A percentile compares a stretch with the other conserved stretches of the same genome.
These are phyloP conservation scores for Berkeleyomyces basicola DNA, from an alignment of 2,329 filamentous ascomycete species.

Conservation along the genomic window DNA sequence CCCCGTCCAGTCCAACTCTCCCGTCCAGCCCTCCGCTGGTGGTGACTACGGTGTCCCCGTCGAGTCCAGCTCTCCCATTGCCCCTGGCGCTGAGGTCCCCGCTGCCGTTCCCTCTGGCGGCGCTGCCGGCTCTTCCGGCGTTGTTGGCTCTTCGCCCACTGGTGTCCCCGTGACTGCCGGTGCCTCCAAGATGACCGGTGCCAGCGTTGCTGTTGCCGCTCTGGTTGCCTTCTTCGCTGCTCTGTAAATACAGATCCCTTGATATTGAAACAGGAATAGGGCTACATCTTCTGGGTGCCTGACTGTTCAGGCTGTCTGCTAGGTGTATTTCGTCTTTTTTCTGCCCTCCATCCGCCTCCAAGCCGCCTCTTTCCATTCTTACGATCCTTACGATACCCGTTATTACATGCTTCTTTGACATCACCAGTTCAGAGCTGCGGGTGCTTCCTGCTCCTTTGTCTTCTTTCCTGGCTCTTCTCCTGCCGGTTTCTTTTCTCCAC, in stretches of 20 bases:
- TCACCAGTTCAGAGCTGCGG: neutral
- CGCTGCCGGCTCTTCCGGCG: conserved; percentile 8
- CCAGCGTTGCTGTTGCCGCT: conserved; percentile 1
- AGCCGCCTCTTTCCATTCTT: conserved; percentile 8
- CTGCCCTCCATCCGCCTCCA: neutral
- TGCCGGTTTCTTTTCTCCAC: neutral
- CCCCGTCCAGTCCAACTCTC: conserved; percentile 5
- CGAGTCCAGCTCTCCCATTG: conserved; percentile 16
- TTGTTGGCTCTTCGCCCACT: conserved; percentile 3
- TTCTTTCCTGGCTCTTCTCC: neutral
- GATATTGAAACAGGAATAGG: neutral
- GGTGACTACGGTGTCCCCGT: conserved; percentile 1
- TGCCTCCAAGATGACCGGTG: conserved; percentile 9
- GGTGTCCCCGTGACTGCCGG: conserved; percentile 11
- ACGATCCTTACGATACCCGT: conserved; percentile 15
- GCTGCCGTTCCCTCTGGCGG: conserved; percentile 12
- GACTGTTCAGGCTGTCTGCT: neutral
- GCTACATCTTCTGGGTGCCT: neutral
- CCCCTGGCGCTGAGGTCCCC: conserved; percentile 13
- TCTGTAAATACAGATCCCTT: conserved; percentile 8
- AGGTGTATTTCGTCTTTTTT: neutral
- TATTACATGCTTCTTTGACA: conserved; percentile 8
- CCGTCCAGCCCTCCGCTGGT: neutral
- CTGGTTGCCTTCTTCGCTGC: conserved; percentile 7
- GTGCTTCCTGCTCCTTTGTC: neutral